These are phyloP conservation scores for Bipolaris zeicola DNA, from an alignment of 2,329 filamentous ascomycete species.

Conservation along the genomic window DNA sequence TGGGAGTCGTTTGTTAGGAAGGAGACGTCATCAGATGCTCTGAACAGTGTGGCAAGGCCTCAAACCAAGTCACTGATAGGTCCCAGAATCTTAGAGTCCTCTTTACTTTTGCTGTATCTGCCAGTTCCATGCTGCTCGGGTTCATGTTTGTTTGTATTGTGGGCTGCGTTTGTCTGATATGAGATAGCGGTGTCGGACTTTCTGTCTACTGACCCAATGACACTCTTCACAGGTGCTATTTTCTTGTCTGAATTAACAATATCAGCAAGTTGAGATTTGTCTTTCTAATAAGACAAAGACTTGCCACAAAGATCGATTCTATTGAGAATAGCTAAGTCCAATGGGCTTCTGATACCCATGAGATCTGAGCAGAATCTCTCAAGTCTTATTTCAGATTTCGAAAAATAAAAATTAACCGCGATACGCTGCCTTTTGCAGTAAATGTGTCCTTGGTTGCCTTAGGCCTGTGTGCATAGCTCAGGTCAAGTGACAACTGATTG, in stretches of 20 bases:
- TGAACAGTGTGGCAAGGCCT: neutral
- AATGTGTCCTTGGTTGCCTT: too few species aligned
- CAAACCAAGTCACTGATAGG: neutral
- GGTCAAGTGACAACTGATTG: neutral
- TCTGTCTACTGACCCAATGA: neutral
- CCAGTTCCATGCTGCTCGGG: neutral
- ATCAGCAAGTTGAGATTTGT: too few species aligned
- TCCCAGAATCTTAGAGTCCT: neutral
- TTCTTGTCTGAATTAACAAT: neutral
- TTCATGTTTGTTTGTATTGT: neutral
- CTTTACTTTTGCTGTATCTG: neutral
- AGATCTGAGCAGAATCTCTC: too few species aligned
- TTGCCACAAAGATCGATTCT: neutral
- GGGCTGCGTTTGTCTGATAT: neutral
- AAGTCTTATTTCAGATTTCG: too few species aligned
- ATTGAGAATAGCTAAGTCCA: too few species aligned
- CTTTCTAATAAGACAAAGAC: neutral
- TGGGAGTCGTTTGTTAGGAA: neutral
- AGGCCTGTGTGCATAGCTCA: too few species aligned
- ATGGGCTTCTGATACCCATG: too few species aligned
- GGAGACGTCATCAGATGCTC: neutral
- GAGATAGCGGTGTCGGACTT: neutral
- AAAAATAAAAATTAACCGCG: too few species aligned
- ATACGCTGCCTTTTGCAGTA: too few species aligned
- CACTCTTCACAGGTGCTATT: neutral